Base-by-base conservation (phyloP, 2,329 filamentous ascomycete genomes). In the Colletotrichum sidae region DNA sequence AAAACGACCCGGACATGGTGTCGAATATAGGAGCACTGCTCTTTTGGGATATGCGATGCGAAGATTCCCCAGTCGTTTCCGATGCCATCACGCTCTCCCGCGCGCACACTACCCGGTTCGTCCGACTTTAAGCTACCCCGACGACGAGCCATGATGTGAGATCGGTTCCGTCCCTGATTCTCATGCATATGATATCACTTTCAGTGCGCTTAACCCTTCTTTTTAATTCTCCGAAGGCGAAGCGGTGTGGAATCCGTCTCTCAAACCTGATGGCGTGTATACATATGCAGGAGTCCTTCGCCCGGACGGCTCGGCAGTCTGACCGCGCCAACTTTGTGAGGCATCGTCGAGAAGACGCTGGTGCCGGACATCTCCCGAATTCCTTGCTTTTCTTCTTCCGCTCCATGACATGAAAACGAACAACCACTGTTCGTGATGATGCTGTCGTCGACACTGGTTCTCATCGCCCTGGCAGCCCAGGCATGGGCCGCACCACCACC, bases 141-240 rank as follows among this genome's bases (percentile, higher is more conserved):
- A 38, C 52, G 57, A 25, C 25, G 13, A 53, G 50, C 37, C 17
- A 39, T 53, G 13, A 12, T 33, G 17, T 17, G 10, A 6, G 11
- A 15, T 9, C 8, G 11, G 42, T 9, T 2, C 11, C 44, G 42
- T 57, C 42, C 15, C 11, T 25, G 38, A 4, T 12, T 13, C n/a
- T 51, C 57, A 11, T n/a, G 44, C 53, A 39, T 53, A 63, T 63
- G 63, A 66, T 44, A 56, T 66, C 52, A 66, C 53, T 49, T 4
- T 39, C 6, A n/a, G 4, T 5, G 25, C 25, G 25, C 25, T 25
- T 25, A 25, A 25, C 25, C 25, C 25, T 25, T 25, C 25, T 34
- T 41, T 53, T 35, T 33, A 15, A 50, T 44, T 1, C 8, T 11
- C 42, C 58, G 47, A 56, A 35, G 52, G 13, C 12, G 9, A 46